Percentiles rank a stretch among this genome's conserved stretches.
Evolutionary conservation across 306 rosid species (phyloP).

Genomic region (Castanea sativa): DNA sequence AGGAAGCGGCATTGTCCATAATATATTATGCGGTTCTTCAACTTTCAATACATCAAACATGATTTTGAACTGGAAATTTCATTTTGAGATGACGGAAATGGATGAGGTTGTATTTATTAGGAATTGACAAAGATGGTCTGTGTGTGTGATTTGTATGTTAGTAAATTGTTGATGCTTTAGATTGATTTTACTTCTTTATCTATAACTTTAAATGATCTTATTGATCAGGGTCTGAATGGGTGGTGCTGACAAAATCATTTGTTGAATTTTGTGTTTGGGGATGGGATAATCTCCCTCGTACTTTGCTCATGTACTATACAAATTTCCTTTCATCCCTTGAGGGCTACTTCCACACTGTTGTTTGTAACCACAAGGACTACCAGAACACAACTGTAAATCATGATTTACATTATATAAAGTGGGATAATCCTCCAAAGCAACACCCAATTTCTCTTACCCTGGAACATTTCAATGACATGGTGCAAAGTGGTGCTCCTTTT

Average conservation of each 20-base stretch:
- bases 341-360: slow-evolving; percentile 87
- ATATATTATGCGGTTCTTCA: background rate
- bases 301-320: slow-evolving; percentile 85
- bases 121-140: background rate
- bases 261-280: slow-evolving; percentile 79
- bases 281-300: slow-evolving; percentile 93
- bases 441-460: slow-evolving; percentile 49
- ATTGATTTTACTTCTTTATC: background rate
- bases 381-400: slow-evolving; percentile 86
- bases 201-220: slow-evolving; percentile 1
- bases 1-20: background rate
- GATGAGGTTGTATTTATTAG: background rate
- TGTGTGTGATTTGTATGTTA: too few relatives aligned
- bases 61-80: background rate
- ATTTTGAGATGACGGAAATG: background rate
- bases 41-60: background rate
- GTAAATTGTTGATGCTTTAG: background rate
- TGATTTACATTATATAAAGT: slow-evolving; percentile 63
- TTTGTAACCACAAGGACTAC: slow-evolving; percentile 87
- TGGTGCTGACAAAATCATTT: slow-evolving; percentile 69
- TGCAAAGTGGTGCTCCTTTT: slow-evolving; percentile 68
- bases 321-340: slow-evolving; percentile 75
- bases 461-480: slow-evolving; percentile 72
- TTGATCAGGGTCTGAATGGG: slow-evolving; percentile 70
- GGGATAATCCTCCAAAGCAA: slow-evolving; percentile 78